Evolutionary conservation across 2,329 filamentous ascomycete genomes (phyloP).

Genomic region (Aquanectria penicillioides): DNA sequence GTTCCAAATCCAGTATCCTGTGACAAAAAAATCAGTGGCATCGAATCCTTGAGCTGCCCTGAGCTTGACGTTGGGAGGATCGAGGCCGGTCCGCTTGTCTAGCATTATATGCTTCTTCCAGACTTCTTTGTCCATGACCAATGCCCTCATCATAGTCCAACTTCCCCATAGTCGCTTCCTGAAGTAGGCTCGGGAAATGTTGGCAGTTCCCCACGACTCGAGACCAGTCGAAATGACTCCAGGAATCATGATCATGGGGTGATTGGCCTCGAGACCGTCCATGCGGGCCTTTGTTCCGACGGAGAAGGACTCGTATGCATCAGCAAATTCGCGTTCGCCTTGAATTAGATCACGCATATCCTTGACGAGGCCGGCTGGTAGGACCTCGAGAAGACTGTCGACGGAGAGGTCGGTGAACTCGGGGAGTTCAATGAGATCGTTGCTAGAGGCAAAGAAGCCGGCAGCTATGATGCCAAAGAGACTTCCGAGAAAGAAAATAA

Average conservation of each 20-base stretch:
- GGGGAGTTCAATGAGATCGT: conserved; percentile 86
- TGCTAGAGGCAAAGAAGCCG: conserved; percentile 88
- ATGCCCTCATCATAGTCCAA: conserved; percentile 98
- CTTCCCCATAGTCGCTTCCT: conserved; percentile 95
- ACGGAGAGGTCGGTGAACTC: conserved; percentile 79
- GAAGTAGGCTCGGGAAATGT: conserved; percentile 88
- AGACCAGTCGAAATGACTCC: conserved; percentile 97
- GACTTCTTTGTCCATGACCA: conserved; percentile 90
- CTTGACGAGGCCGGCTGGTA: conserved; percentile 85
- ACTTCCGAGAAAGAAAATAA: conserved; percentile 88
- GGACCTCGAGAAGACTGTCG: conserved; percentile 85
- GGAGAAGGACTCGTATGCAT: conserved; percentile 93
- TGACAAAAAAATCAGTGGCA: conserved; percentile 94
- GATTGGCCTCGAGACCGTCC: conserved; percentile 83
- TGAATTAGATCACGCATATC: conserved; percentile 89
- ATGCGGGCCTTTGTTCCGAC: conserved; percentile 84
- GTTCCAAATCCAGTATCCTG: conserved; percentile 98
- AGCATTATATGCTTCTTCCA: conserved; percentile 99
- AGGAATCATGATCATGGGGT: conserved; percentile 96
- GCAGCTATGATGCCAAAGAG: conserved; percentile 91
- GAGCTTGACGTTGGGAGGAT: conserved; percentile 89
- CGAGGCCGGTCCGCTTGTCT: conserved; percentile 88
- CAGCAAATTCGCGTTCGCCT: conserved; percentile 82
- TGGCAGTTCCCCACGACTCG: conserved; percentile 94
- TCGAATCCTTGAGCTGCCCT: conserved; percentile 96